phyloP scores from a whole-genome alignment of 805 yeast species.

The Candida cerambycidarum region DNA sequence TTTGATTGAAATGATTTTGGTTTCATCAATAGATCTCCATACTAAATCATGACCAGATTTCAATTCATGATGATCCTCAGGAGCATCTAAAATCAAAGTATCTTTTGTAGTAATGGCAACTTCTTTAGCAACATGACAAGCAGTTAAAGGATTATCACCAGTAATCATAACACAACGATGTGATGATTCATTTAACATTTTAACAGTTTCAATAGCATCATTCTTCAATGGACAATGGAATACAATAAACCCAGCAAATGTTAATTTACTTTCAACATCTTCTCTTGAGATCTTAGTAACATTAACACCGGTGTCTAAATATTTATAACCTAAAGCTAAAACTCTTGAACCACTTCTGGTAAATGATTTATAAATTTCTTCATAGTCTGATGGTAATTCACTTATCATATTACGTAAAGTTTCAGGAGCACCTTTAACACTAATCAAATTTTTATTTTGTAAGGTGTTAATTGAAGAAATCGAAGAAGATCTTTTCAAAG shows the following conservation, averaged over 20 bases:
- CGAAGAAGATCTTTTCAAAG: conserved; percentile 91
- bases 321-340: conserved; percentile 87
- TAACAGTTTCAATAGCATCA: conserved; percentile 87
- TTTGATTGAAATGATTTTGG: conserved; percentile 64
- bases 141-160: conserved; percentile 98
- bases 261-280: conserved; percentile 69
- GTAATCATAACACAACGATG: conserved; percentile 98
- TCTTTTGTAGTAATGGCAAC: conserved; percentile 84
- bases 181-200: conserved; percentile 90
- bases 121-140: conserved; percentile 95
- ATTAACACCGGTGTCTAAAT: conserved; percentile 51
- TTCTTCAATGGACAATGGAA: conserved; percentile 96
- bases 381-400: conserved; percentile 74
- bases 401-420: conserved; percentile 77
- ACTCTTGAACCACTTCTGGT: conserved; percentile 97
- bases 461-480: conserved; percentile 57
- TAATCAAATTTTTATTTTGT: conserved; percentile 60
- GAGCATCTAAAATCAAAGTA: conserved; percentile 81
- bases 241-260: conserved; percentile 89
- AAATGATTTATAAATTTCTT: conserved; percentile 80
- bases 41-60: conserved; percentile 55
- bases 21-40: conserved; percentile 85
- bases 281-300: conserved; percentile 65
- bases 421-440: conserved; percentile 98
- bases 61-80: conserved; percentile 62